phyloP scores from a whole-genome alignment of 1,139 yeast genomes.

The Arxiozyma telluris region DNA sequence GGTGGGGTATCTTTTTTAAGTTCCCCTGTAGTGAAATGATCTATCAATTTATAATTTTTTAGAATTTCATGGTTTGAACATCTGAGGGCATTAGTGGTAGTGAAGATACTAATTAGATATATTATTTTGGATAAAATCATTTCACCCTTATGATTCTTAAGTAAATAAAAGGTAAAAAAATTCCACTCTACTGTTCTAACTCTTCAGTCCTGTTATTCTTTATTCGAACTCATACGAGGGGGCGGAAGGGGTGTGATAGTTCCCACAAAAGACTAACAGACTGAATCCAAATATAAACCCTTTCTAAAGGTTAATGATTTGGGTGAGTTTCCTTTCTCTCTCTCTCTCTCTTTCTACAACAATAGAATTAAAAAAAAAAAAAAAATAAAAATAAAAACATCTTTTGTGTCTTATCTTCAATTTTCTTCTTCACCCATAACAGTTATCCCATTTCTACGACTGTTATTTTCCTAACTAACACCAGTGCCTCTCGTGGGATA shows the following conservation, averaged over 20 bases:
- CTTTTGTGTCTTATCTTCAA: not conserved
- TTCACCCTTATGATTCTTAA: not conserved
- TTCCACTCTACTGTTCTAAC: not conserved
- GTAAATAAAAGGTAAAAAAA: too few species aligned
- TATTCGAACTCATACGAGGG: not conserved
- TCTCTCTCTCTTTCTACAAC: too few species aligned
- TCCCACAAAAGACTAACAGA: too few species aligned
- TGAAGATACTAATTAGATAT: not conserved
- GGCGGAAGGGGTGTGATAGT: too few species aligned
- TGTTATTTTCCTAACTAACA: not conserved
- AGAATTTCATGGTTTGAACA: conserved; percentile 21
- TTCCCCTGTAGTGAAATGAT: conserved; percentile 14
- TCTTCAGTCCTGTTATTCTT: not conserved
- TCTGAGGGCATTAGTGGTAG: conserved; percentile 10
- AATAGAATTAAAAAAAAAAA: too few species aligned
- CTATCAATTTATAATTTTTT: conserved; percentile 18
- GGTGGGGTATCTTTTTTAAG: conserved; percentile 63
- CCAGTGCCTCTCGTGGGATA: not conserved
- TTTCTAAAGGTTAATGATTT: too few species aligned
- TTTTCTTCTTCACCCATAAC: too few species aligned
- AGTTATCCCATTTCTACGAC: not conserved
- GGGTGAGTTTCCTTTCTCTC: too few species aligned
- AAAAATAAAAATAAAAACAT: too few species aligned
- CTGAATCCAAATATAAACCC: too few species aligned
- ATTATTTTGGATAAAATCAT: not conserved